These are phyloP conservation scores for Trichoderma gamsii DNA, from an alignment of 495 filamentous ascomycete species.

Conservation along the genomic window DNA sequence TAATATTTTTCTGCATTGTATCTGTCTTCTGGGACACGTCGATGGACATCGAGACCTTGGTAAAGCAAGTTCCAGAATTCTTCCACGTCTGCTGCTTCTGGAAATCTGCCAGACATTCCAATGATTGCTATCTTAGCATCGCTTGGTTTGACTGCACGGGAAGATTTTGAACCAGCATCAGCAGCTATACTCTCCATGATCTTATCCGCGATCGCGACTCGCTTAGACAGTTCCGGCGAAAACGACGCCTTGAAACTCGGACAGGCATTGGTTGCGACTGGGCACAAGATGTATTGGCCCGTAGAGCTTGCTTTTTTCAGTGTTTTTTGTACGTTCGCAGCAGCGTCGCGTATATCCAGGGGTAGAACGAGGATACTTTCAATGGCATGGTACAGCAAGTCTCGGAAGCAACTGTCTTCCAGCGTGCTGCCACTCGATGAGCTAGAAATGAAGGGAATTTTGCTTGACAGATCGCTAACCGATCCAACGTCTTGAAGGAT, in stretches of 20 bases:
- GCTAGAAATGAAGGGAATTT: background rate
- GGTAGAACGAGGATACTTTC: background rate
- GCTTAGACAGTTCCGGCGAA: background rate
- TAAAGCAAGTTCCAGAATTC: conserved; percentile 59
- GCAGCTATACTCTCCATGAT: background rate
- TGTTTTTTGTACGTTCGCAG: background rate
- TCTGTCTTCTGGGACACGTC: conserved; percentile 54
- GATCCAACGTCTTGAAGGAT: background rate
- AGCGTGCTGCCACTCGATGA: background rate
- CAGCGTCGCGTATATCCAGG: background rate
- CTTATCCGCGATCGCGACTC: background rate
- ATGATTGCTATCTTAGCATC: conserved; percentile 51
- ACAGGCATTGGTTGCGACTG: background rate
- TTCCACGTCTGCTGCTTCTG: conserved; percentile 49
- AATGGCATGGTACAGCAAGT: background rate
- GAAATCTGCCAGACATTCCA: conserved; percentile 59
- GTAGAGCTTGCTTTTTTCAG: background rate
- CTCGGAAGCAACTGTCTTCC: background rate
- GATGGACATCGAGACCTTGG: conserved; percentile 47
- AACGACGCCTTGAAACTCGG: background rate
- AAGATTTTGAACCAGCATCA: background rate
- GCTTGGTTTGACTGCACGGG: background rate
- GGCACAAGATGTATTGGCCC: background rate
- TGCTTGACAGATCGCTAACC: background rate
- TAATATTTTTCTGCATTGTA: conserved; percentile 66